These are phyloP conservation scores for Trichophyton schoenleinii DNA, from an alignment of 2,329 filamentous ascomycete species.

Conservation along the genomic window DNA sequence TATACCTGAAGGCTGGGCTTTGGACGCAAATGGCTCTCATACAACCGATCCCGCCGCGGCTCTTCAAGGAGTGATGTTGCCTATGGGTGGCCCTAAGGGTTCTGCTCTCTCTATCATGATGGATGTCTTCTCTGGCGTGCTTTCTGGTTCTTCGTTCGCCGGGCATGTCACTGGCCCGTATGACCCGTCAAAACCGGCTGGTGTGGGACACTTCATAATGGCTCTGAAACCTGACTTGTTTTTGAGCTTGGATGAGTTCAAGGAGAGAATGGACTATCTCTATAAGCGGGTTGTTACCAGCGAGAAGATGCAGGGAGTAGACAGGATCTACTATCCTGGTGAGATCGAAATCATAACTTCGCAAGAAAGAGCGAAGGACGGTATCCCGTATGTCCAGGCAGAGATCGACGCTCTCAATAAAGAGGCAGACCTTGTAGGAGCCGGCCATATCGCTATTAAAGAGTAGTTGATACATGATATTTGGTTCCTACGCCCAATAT, in stretches of 20 bases:
- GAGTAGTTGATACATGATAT: not conserved
- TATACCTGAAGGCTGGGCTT: conserved; percentile 51
- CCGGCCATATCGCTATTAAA: conserved; percentile 6
- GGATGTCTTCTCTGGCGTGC: conserved; percentile 70
- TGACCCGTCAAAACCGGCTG: conserved; percentile 53
- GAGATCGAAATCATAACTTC: conserved; percentile 43
- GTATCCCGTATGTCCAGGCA: conserved; percentile 39
- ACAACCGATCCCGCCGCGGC: conserved; percentile 61
- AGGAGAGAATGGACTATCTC: conserved; percentile 45
- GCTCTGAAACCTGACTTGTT: conserved; percentile 64
- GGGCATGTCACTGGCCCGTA: conserved; percentile 67
- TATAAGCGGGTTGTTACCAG: conserved; percentile 42
- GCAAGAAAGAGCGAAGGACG: conserved; percentile 29
- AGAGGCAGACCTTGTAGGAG: conserved; percentile 37
- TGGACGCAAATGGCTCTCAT: conserved; percentile 55
- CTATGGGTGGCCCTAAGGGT: conserved; percentile 76
- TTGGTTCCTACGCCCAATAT: no score
- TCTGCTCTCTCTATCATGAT: conserved; percentile 70
- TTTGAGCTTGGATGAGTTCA: conserved; percentile 57
- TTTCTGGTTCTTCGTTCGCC: conserved; percentile 67
- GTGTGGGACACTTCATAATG: conserved; percentile 63
- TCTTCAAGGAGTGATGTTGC: conserved; percentile 66
- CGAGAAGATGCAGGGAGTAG: conserved; percentile 42
- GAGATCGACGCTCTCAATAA: conserved; percentile 40
- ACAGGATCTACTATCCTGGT: conserved; percentile 46